phyloP scores from a whole-genome alignment of 768 basidiomycete genomes.

The Hericium alpestre region DNA sequence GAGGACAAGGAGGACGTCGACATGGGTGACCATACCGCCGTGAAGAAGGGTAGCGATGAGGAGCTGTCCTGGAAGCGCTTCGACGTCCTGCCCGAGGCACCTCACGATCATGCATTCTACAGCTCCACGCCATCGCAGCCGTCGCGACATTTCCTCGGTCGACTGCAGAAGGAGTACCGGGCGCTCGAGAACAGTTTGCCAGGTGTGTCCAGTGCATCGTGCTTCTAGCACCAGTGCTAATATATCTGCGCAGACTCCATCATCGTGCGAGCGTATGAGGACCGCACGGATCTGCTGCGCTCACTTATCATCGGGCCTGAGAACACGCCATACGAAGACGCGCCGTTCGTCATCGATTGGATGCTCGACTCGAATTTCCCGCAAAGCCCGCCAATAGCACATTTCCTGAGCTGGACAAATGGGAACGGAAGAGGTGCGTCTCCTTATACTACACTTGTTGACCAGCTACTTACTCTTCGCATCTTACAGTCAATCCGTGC shows the following conservation, averaged over 20 bases:
- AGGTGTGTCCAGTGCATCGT: constrained; percentile 34
- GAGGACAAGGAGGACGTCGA: constrained; percentile 12
- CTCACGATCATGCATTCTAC: constrained; percentile 75
- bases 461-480: neutral
- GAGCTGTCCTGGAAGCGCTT: constrained; percentile 71
- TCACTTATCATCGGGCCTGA: constrained; percentile 86
- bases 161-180: constrained; percentile 78
- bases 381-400: constrained; percentile 72
- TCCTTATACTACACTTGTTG: neutral
- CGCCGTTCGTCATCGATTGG: constrained; percentile 94
- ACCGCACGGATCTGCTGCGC: constrained; percentile 77
- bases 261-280: constrained; percentile 82
- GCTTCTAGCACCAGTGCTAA: neutral
- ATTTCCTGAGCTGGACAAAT: constrained; percentile 91
- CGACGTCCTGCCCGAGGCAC: constrained; percentile 63
- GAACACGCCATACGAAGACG: constrained; percentile 92
- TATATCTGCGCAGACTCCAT: constrained; percentile 53
- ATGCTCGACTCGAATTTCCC: constrained; percentile 79
- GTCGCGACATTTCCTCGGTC: constrained; percentile 60
- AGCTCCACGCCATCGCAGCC: constrained; percentile 49
- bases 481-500: constrained; percentile 60
- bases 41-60: constrained; percentile 17
- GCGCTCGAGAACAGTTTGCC: constrained; percentile 72
- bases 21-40: constrained; percentile 17
- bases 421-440: constrained; percentile 76